Evolutionary conservation across 768 basidiomycete genomes (phyloP).

Genomic region (Podaxis pistillaris): DNA sequence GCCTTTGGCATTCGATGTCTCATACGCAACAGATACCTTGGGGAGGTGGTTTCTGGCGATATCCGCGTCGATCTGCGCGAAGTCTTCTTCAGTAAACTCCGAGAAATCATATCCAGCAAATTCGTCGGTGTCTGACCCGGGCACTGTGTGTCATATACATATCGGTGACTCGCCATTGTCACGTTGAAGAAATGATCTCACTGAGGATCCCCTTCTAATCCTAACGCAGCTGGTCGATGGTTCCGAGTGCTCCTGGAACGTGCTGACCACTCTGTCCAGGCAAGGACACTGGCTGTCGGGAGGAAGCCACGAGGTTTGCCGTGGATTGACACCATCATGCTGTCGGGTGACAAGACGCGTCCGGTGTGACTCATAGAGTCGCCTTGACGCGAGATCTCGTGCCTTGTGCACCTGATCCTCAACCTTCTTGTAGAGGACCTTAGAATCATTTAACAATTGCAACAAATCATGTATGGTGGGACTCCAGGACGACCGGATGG

Average conservation of each 20-base stretch:
- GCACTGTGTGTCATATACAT: constrained; percentile 16
- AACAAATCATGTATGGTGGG: too few relatives aligned
- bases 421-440: too few relatives aligned
- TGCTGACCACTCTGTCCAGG: not conserved
- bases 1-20: not conserved
- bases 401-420: too few relatives aligned
- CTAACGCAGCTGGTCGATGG: not conserved
- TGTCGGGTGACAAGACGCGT: not conserved
- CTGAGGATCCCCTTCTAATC: not conserved
- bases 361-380: too few relatives aligned
- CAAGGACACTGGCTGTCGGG: not conserved
- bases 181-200: not conserved
- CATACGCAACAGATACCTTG: constrained; percentile 9
- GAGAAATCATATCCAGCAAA: constrained; percentile 50
- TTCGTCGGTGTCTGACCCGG: constrained; percentile 23
- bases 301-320: not conserved
- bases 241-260: not conserved
- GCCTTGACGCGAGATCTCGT: too few relatives aligned
- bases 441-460: too few relatives aligned
- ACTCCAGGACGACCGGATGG: too few relatives aligned
- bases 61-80: constrained; percentile 46
- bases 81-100: constrained; percentile 58
- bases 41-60: constrained; percentile 19
- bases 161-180: not conserved
- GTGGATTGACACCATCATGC: not conserved